A percentile compares a stretch with the other conserved stretches of the same genome.
Evolutionary conservation across 1,139 yeast genomes (phyloP).

Genomic region (Martiniozyma asiatica): DNA sequence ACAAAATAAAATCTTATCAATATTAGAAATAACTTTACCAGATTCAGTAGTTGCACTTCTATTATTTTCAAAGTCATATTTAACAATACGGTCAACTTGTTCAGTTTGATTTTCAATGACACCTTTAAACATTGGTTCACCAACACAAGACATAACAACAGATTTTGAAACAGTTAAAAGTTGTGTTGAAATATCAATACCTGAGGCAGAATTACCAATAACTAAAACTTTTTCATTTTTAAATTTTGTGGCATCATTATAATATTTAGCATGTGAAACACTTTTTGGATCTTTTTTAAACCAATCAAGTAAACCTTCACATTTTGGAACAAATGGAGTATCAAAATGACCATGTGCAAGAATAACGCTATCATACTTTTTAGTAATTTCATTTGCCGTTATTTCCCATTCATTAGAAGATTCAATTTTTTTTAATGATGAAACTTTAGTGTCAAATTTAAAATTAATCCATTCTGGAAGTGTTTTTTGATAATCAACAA

Average conservation of each 20-base stretch:
- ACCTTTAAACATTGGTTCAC: slow-evolving; percentile 21
- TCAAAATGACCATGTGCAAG: slow-evolving; percentile 41
- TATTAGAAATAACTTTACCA: slow-evolving; percentile 21
- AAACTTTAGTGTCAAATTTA: slow-evolving; percentile 20
- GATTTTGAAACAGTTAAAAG: slow-evolving; percentile 28
- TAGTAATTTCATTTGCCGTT: slow-evolving; percentile 7
- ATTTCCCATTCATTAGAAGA: slow-evolving; percentile 19
- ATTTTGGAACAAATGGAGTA: slow-evolving; percentile 32
- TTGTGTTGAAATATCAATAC: slow-evolving; percentile 36
- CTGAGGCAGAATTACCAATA: slow-evolving; percentile 37
- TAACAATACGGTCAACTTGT: slow-evolving; percentile 23
- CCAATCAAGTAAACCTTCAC: slow-evolving; percentile 32
- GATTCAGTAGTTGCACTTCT: slow-evolving; percentile 24
- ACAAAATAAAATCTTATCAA: slow-evolving; percentile 33
- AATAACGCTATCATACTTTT: slow-evolving; percentile 31
- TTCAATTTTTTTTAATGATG: slow-evolving; percentile 16
- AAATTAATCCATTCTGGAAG: slow-evolving; percentile 24
- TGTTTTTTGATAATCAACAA: slow-evolving; percentile 25
- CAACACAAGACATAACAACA: slow-evolving; percentile 28
- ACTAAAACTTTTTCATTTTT: slow-evolving; percentile 32
- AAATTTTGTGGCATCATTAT: slow-evolving; percentile 24
- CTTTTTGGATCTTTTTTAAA: slow-evolving; percentile 21
- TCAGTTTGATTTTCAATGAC: slow-evolving; percentile 25
- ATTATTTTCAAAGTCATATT: slow-evolving; percentile 19
- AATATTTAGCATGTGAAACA: slow-evolving; percentile 35